Conservation (phyloP, 2,329 filamentous ascomycete genomes). For the Helotiales sp. region DNA sequence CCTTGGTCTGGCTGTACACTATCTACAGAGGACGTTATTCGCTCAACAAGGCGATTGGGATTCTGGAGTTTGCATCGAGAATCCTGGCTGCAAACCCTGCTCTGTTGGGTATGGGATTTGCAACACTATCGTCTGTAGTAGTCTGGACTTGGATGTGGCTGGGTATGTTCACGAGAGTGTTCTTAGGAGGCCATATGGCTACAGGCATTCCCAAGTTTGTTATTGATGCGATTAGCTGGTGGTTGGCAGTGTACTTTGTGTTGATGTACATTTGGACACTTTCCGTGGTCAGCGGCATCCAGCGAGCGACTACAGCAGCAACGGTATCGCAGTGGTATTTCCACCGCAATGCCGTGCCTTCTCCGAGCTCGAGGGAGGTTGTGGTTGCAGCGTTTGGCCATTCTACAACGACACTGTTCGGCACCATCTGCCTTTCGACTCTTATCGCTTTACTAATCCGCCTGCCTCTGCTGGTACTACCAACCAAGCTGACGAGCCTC, state of each 20-base stretch:
- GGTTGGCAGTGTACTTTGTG: constrained; percentile 89
- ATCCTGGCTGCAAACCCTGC: constrained; percentile 85
- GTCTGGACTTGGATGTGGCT: constrained; percentile 96
- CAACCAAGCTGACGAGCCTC: constrained; percentile 63
- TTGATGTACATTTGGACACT: constrained; percentile 95
- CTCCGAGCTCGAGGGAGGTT: constrained; percentile 76
- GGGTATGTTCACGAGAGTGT: constrained; percentile 92
- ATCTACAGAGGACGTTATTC: constrained; percentile 78
- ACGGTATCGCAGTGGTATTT: constrained; percentile 99
- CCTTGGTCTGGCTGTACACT: constrained; percentile 79
- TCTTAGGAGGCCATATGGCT: constrained; percentile 85
- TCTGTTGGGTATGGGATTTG: constrained; percentile 80
- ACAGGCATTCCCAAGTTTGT: constrained; percentile 65
- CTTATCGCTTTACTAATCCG: constrained; percentile 78
- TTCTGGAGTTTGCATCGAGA: constrained; percentile 87
- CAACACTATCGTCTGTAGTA: constrained; percentile 72
- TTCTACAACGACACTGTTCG: constrained; percentile 82
- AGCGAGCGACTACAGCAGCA: constrained; percentile 87
- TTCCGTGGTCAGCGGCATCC: constrained; percentile 81
- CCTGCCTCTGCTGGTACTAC: constrained; percentile 81
- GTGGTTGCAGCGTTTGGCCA: constrained; percentile 82
- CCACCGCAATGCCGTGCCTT: constrained; percentile 79
- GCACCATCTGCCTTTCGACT: constrained; percentile 87
- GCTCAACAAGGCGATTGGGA: constrained; percentile 79
- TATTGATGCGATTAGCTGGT: constrained; percentile 88